Base-by-base conservation (phyloP, 257 asterid genomes). In the Petunia axillaris region DNA sequence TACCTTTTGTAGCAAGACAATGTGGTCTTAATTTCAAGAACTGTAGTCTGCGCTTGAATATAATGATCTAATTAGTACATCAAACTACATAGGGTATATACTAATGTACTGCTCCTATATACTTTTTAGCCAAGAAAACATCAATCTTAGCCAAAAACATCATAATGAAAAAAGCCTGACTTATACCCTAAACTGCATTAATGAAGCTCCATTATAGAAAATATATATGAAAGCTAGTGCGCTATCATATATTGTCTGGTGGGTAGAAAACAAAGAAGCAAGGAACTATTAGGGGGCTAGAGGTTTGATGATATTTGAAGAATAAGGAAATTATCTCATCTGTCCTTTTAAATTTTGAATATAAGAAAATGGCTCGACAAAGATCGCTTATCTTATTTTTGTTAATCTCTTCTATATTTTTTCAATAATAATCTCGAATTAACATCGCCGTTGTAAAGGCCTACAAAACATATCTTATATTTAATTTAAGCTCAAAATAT, bases 1-100 rank as follows among this genome's bases (percentile, higher is more conserved):
- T 71, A 25, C 25, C 77, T 71, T 71, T 52, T 71, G 35, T 59
- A 71, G 62, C 77, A 57, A 46, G 77, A 50, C 10, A 71, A 48
- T 48, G 13, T 71, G 60, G 9, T 70, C 2, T 70, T 48, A 16
- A 70, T 70, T 70, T 70, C 58, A 46, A 70, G 77, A 25, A 25
- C 25, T 25, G 25, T 25, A 25, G 25, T 25, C 25, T 25, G 25
- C 25, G 25, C 25, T 25, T 25, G 25, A 25, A 25, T 25, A 25
- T 15, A 57, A 57, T 15, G 9, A 57, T 57, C 63, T 57, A n/a
- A 57, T 8, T 8, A 52, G 57, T 57, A 57, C 62, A 15, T 57
- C 63, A 57, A 62, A 62, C n/a, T 62, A 62, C n/a, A 62, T 9
- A 62, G 43, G 43, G 4, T 62, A 10, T 0, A 15, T 35, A 6